Percentiles rank a stretch among this genome's conserved stretches.
Conservation (phyloP, 1,284 basidiomycete species). For the Cystobasidium pallidum region DNA sequence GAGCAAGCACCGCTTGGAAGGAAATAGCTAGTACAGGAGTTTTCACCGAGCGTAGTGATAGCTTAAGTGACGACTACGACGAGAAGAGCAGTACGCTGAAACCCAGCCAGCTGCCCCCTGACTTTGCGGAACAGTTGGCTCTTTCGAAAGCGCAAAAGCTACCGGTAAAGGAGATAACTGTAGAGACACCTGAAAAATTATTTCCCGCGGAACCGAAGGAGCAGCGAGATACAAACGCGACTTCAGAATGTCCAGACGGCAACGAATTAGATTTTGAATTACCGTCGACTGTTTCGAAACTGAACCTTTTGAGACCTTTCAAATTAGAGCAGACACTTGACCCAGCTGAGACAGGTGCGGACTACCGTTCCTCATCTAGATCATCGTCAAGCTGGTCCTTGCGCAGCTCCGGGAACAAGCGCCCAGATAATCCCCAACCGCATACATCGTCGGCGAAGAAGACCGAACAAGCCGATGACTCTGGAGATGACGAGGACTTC, state of each 20-base stretch:
- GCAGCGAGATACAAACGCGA: conserved; percentile 50
- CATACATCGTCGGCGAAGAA: conserved; percentile 64
- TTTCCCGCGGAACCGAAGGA: conserved; percentile 58
- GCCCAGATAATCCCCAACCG: conserved; percentile 65
- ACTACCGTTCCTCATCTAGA: background rate
- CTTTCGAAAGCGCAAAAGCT: conserved; percentile 28
- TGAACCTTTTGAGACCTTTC: background rate
- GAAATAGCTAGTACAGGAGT: background rate
- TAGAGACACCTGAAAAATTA: conserved; percentile 51
- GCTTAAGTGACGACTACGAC: background rate
- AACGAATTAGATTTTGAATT: conserved; percentile 75
- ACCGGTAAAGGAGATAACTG: conserved; percentile 24
- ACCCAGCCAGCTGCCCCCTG: conserved; percentile 26
- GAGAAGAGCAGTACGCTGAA: conserved; percentile 38
- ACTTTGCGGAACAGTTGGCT: conserved; percentile 39
- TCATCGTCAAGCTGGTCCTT: conserved; percentile 1
- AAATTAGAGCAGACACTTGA: background rate
- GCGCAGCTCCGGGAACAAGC: conserved; percentile 62
- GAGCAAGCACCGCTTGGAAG: background rate
- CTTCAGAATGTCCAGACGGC: conserved; percentile 66
- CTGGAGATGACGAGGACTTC: conserved; percentile 64
- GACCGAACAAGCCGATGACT: conserved; percentile 59
- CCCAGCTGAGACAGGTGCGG: background rate
- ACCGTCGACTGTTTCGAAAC: conserved; percentile 61
- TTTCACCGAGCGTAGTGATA: background rate